A percentile compares a stretch with the other conserved stretches of the same genome.
phyloP scores from a whole-genome alignment of 345 rosid species.

The sweet orange (Citrus sinensis) region DNA sequence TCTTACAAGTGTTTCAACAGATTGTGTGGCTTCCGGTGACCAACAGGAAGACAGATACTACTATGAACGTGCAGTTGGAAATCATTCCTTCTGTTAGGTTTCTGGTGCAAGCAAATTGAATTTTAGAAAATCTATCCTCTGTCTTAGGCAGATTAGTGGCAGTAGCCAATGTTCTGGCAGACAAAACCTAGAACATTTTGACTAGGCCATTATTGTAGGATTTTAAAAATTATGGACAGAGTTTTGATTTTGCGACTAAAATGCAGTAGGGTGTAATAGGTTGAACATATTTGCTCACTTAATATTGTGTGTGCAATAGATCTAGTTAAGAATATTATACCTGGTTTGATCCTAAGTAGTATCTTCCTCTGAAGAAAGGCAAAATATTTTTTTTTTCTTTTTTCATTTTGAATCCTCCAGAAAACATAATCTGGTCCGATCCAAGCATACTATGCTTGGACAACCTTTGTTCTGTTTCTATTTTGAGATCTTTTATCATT shows the following conservation, averaged over 20 bases:
- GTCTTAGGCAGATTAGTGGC: neutral
- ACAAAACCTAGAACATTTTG: neutral
- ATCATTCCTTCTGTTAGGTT: neutral
- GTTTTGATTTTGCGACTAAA: neutral
- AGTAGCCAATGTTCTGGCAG: neutral
- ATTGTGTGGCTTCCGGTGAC: neutral
- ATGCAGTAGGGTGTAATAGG: neutral
- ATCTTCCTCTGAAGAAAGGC: neutral
- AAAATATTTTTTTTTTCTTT: neutral
- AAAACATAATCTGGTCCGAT: neutral
- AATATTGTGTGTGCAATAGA: no score
- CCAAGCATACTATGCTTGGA: neutral
- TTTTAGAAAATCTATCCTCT: neutral
- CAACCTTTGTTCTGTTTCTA: neutral
- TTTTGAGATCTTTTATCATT: neutral
- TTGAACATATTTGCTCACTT: neutral
- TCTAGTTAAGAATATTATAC: neutral
- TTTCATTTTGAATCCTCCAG: neutral
- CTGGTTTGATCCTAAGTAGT: neutral
- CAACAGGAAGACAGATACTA: neutral
- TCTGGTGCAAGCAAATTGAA: neutral
- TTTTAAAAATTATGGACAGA: neutral
- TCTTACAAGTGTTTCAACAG: neutral
- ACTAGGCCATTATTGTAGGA: neutral
- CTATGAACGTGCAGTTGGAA: neutral